Evolutionary conservation across 179 eudicot genomes (phyloP).

Genomic region (Corrigiola litoralis): DNA sequence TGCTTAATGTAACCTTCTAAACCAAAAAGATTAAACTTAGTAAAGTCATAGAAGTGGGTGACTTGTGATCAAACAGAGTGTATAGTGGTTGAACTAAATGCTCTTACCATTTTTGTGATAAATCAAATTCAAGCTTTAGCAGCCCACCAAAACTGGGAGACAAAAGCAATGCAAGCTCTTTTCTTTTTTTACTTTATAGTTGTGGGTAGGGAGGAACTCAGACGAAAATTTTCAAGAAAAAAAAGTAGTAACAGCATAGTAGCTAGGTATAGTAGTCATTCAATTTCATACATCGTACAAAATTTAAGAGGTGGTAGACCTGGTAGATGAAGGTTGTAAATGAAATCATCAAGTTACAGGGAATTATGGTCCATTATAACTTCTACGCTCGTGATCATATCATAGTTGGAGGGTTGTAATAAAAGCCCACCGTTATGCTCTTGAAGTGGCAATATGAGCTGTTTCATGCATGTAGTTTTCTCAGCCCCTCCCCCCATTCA

Average conservation of each 20-base stretch:
- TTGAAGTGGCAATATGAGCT: neutral
- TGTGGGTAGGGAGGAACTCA: neutral
- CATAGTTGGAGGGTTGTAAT: neutral
- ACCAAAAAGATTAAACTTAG: constrained; percentile 1
- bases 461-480: no score
- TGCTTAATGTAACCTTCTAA: neutral
- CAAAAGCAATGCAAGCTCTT: neutral
- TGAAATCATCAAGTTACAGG: neutral
- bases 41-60: no score
- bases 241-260: no score
- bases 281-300: neutral
- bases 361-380: constrained; percentile 1
- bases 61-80: neutral
- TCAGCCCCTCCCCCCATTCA: no score
- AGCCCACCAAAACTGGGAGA: neutral
- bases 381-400: constrained; percentile 16
- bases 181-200: no score
- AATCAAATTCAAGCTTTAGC: neutral
- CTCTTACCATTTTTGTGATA: neutral
- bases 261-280: no score
- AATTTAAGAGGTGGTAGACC: constrained; percentile 21
- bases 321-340: constrained; percentile 28
- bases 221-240: no score
- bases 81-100: neutral
- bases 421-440: constrained; percentile 12